These are phyloP conservation scores for Salix koriyanagi DNA, from an alignment of 345 rosid genomes.

Conservation along the genomic window DNA sequence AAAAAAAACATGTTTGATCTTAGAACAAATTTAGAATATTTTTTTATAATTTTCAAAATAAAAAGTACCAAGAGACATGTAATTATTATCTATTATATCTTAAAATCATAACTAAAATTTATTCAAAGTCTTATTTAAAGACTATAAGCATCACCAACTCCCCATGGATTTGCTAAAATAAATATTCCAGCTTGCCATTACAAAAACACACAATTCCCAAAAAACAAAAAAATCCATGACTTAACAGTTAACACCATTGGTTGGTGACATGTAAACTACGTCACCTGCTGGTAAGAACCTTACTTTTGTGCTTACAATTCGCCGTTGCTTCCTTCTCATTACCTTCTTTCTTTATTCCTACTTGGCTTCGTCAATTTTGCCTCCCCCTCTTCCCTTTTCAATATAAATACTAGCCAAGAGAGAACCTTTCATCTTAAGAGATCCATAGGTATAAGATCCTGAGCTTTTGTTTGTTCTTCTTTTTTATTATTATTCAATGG, in stretches of 20 bases:
- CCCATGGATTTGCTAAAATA: too few species aligned
- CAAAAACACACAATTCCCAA: background rate
- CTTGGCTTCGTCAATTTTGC: background rate
- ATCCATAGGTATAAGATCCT: background rate
- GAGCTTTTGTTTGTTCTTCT: background rate
- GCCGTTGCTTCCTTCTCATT: background rate
- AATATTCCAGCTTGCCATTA: too few species aligned
- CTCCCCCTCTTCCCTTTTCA: background rate
- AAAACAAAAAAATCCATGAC: background rate
- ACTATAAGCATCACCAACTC: too few species aligned
- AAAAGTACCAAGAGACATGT: too few species aligned
- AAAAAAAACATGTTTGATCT: too few species aligned
- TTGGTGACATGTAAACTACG: background rate
- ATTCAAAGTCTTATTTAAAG: too few species aligned
- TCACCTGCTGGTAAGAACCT: constrained; percentile 1
- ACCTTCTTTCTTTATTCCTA: background rate
- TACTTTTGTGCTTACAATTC: background rate
- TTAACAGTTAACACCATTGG: background rate
- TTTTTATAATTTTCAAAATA: too few species aligned
- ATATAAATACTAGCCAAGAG: background rate
- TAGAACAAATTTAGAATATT: too few species aligned
- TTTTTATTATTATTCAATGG: background rate
- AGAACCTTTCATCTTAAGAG: background rate
- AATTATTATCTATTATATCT: too few species aligned
- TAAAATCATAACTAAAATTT: too few species aligned